Conservation (phyloP, 2,329 filamentous ascomycete genomes). For the Penicillium palitans region DNA sequence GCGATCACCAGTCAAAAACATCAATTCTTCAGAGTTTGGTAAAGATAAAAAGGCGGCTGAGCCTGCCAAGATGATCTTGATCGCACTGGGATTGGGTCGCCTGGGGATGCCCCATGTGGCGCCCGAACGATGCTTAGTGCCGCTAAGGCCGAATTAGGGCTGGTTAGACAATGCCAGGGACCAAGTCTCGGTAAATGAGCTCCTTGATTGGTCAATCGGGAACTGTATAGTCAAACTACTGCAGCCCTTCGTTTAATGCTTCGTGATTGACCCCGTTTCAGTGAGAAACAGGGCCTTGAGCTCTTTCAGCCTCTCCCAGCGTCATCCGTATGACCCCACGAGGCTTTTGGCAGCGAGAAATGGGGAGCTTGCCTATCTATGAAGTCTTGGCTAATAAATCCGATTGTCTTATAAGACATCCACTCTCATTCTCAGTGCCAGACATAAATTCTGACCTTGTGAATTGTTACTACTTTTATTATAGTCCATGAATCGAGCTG, state of each 20-base stretch:
- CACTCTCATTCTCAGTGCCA: neutral
- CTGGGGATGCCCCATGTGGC: slow-evolving; percentile 7
- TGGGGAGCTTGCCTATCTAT: neutral
- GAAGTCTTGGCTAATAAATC: neutral
- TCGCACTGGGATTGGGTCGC: slow-evolving; percentile 14
- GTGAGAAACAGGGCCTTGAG: neutral
- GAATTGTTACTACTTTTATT: neutral
- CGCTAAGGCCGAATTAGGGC: slow-evolving; percentile 1
- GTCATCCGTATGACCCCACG: neutral
- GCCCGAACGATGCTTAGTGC: slow-evolving; percentile 13
- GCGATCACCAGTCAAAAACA: neutral
- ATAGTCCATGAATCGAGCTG: neutral
- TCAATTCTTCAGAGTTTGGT: neutral
- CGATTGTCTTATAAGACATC: neutral
- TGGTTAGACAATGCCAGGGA: neutral
- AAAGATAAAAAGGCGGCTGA: neutral
- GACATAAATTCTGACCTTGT: neutral
- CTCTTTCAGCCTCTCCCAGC: neutral
- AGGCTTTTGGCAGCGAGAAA: neutral
- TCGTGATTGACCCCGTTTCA: neutral
- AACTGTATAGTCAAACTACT: slow-evolving; percentile 7
- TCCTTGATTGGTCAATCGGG: slow-evolving; percentile 4
- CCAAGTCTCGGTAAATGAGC: slow-evolving; percentile 9
- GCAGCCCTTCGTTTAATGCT: neutral
- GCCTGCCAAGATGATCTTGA: neutral